These are phyloP conservation scores for Trichopus zeylanicus DNA, from an alignment of 116 monocot genomes.

Conservation along the genomic window DNA sequence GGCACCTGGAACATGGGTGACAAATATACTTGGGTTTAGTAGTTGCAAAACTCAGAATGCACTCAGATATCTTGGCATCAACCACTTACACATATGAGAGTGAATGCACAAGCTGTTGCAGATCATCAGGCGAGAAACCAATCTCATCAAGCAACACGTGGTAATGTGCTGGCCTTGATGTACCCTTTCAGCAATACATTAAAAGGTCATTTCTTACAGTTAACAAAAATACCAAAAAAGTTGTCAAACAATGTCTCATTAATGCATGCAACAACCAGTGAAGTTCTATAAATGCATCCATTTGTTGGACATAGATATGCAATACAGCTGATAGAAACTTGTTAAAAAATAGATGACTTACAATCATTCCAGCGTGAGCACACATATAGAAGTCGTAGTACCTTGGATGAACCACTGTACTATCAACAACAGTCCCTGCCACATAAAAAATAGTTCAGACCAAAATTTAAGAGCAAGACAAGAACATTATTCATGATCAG, in stretches of 20 bases:
- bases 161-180: constrained; percentile 75
- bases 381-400: constrained; percentile 90
- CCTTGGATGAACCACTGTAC: constrained; percentile 61
- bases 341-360: constrained; percentile 19
- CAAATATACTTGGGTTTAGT: background rate
- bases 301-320: background rate
- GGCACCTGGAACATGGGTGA: constrained; percentile 31
- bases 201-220: background rate
- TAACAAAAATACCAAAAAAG: background rate
- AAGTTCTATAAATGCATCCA: background rate
- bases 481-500: background rate
- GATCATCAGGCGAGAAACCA: constrained; percentile 50
- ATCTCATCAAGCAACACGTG: constrained; percentile 85
- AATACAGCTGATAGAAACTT: background rate
- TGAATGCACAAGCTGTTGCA: constrained; percentile 65
- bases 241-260: background rate
- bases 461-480: background rate
- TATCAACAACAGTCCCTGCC: constrained; percentile 77
- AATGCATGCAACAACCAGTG: background rate
- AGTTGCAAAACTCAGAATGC: background rate
- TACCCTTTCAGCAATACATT: constrained; percentile 41
- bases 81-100: constrained; percentile 81
- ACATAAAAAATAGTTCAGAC: background rate
- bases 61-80: background rate
- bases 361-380: constrained; percentile 69